These are phyloP conservation scores for Limtongia smithiae DNA, from an alignment of 805 yeast genomes.

Conservation along the genomic window DNA sequence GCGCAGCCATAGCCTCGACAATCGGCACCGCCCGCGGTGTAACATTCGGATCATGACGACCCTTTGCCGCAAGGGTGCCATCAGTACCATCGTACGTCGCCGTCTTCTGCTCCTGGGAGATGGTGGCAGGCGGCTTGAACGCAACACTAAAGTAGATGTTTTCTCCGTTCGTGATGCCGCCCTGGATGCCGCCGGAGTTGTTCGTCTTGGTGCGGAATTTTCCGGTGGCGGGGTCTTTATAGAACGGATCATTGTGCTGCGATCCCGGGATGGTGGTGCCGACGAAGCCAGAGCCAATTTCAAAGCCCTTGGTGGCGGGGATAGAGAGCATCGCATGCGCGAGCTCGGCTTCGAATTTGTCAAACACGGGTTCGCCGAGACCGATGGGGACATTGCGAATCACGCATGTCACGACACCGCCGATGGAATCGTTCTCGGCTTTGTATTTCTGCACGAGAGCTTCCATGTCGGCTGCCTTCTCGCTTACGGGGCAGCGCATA, in stretches of 20 bases:
- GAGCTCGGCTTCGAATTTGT: conserved; percentile 87
- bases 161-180: conserved; percentile 97
- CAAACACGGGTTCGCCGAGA: conserved; percentile 97
- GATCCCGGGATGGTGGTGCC: conserved; percentile 92
- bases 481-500: conserved; percentile 85
- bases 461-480: conserved; percentile 72
- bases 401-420: conserved; percentile 97
- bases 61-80: conserved; percentile 91
- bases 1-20: conserved; percentile 97
- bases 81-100: conserved; percentile 81
- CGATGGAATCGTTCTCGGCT: conserved; percentile 86
- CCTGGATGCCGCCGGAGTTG: conserved; percentile 96
- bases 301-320: conserved; percentile 98
- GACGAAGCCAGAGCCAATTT: conserved; percentile 91
- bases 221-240: conserved; percentile 54
- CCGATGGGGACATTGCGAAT: conserved; percentile 91
- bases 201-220: conserved; percentile 82
- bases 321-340: conserved; percentile 98
- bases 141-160: conserved; percentile 91
- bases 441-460: conserved; percentile 82
- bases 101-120: conserved; percentile 87
- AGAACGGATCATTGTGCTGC: conserved; percentile 85
- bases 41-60: conserved; percentile 98
- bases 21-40: conserved; percentile 98
- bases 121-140: conserved; percentile 97